Evolutionary conservation across 2,329 filamentous ascomycete genomes (phyloP), one percentile per base, ranked within the genome.

Genomic region (Cercospora berteroae): DNA sequence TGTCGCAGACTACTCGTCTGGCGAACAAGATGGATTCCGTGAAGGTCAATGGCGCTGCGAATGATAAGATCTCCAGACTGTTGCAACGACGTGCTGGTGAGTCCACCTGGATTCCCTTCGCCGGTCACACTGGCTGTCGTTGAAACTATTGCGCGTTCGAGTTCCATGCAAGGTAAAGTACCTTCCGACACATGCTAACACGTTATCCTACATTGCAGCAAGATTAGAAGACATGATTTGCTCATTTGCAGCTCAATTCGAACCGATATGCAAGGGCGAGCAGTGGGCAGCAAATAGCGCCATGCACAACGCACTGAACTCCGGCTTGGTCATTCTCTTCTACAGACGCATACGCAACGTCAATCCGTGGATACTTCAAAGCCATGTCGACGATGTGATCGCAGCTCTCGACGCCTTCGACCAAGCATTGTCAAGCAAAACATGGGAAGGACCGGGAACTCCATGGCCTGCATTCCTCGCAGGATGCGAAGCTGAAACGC

Each of bases 1-100:
- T 83, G 13, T 82, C 81, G 0, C 80, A 82, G 65, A 81, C 80
- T 1, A 82, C 80, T 1, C 74, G 80, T 29, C 72, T 83, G 12
- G 81, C 80, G 13, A 82, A 66, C 36, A 56, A 61, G 33, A 61
- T 65, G 39, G 59, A 59, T 42, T 59, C 57, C 3, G 42, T 63
- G 23, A 66, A 66, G 42, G 58, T 36, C 16, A 62, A 23, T 39
- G 39, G 55, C n/a, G n/a, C 25, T 12, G 8, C 57, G 12, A 60
- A 66, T n/a, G 20, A 23, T 12, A 29, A 36, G 10, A 27, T 66
- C 2, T 33, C 29, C 16, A 23, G 31, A 16, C 13, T 60, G 6
- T 50, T 67, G 16, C 57, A 60, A 7, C 44, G 59, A 18, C 55
- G 64, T 44, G 63, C 67, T 10, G 55, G 55, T 58, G 29, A 23